These are phyloP conservation scores for Tuber brumale DNA, from an alignment of 495 filamentous ascomycete species.

Conservation along the genomic window DNA sequence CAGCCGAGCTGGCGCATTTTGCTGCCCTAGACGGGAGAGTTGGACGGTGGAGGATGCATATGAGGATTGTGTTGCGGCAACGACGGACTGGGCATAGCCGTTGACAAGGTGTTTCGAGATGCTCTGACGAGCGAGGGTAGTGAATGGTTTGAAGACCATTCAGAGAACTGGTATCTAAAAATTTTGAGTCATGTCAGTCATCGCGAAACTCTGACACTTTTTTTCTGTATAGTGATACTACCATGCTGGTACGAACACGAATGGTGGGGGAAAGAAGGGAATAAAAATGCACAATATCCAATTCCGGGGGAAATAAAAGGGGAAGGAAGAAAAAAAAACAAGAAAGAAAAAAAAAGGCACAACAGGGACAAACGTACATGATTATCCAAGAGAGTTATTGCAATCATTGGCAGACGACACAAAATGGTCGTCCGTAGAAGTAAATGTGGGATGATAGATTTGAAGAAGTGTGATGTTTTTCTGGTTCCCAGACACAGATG, in stretches of 20 bases:
- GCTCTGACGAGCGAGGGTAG: conserved; percentile 94
- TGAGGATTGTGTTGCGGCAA: conserved; percentile 85
- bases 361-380: conserved; percentile 21
- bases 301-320: conserved; percentile 9
- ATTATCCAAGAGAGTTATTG: conserved; percentile 34
- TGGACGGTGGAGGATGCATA: conserved; percentile 68
- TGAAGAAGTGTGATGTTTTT: neutral
- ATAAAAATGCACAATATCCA: neutral
- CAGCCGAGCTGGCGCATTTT: conserved; percentile 50
- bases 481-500: neutral
- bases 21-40: conserved; percentile 49
- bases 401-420: conserved; percentile 38
- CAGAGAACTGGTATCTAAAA: conserved; percentile 49
- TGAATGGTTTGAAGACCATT: conserved; percentile 76
- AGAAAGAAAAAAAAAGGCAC: neutral
- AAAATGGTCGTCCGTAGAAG: conserved; percentile 27
- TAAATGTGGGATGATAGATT: neutral
- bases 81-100: conserved; percentile 95
- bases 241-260: neutral
- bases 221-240: neutral
- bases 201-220: neutral
- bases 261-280: neutral
- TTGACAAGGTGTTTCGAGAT: conserved; percentile 92
- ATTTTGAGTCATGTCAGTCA: conserved; percentile 8
- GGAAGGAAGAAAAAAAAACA: neutral